Base-by-base conservation (phyloP, 352 stramenopile genomes). In the Phytophthora chlamydospora region DNA sequence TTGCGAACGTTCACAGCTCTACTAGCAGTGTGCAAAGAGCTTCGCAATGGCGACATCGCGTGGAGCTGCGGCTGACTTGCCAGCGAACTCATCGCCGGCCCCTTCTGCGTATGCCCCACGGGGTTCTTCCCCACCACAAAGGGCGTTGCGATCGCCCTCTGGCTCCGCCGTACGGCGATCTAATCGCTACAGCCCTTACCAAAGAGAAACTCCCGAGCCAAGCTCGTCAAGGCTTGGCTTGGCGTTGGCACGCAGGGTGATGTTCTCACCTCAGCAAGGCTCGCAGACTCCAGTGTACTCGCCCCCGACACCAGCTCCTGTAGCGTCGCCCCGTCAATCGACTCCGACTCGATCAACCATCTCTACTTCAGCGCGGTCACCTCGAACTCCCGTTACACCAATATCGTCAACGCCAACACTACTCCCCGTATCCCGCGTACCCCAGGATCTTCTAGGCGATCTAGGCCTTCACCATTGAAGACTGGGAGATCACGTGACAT, bases 21-120 rank as follows among this genome's bases (percentile, higher is more conserved):
- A 24, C 36, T 42, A 42, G 14, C 12, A 42, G 36, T 42, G 36
- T 42, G 36, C n/a, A 42, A 42, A 19, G 36, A 42, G 14, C 36
- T 42, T 42, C 36, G 14, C 14, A 13, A 42, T 42, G 36, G 36
- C 11, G 36, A 42, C 36, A 42, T 16, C 36, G 11, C 36, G 10
- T 12, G 6, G 14, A 42, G 6, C 36, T 16, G 36, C 36, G 14
- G 36, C 36, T n/a, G 36, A 42, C 13, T 19, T 42, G 12, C 14
- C 36, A 42, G 36, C 14, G 36, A 42, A 42, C 36, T 1, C 14
- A 42, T 21, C 36, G 14, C 36, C 36, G 12, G 36, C 21, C 5
- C 13, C 36, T 21, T 8, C 36, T 42, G 36, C 36, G 16, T n/a
- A 2, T 42, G 36, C 13, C 21, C 36, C 21, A n/a, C 14, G 14